Conservation (phyloP, 2,329 filamentous ascomycete species). For the Aspergillus melleus region DNA sequence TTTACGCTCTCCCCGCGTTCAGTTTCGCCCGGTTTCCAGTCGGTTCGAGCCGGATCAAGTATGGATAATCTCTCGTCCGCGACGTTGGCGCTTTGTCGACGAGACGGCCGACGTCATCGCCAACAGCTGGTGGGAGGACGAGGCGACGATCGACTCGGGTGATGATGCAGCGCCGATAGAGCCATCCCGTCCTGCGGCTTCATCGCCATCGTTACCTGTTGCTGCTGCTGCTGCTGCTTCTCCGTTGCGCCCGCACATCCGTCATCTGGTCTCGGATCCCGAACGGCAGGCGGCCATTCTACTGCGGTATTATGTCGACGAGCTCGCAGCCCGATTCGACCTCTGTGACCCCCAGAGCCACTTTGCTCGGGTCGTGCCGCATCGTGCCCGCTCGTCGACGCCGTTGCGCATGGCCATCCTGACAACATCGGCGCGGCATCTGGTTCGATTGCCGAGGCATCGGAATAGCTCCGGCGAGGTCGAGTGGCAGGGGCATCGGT, state of each 20-base stretch:
- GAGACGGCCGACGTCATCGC: slow-evolving; percentile 22
- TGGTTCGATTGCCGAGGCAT: slow-evolving; percentile 32
- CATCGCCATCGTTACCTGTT: background rate
- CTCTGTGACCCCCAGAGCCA: slow-evolving; percentile 44
- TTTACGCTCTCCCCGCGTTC: background rate
- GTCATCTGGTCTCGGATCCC: background rate
- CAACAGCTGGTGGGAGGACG: slow-evolving; percentile 21
- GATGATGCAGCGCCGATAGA: background rate
- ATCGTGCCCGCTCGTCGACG: slow-evolving; percentile 41
- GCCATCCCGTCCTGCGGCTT: background rate
- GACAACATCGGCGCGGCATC: slow-evolving; percentile 40
- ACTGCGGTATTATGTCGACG: slow-evolving; percentile 6
- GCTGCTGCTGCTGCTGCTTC: background rate
- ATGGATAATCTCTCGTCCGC: background rate
- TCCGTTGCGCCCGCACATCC: background rate
- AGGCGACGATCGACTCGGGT: background rate
- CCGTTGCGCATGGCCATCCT: slow-evolving; percentile 43
- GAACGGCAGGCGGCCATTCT: slow-evolving; percentile 4
- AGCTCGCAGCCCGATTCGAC: slow-evolving; percentile 34
- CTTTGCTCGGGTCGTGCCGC: slow-evolving; percentile 44
- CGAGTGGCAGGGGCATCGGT: slow-evolving; percentile 23
- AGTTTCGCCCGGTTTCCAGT: background rate
- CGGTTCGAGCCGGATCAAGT: background rate
- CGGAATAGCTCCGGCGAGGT: slow-evolving; percentile 19
- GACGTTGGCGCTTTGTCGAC: slow-evolving; percentile 6